These are phyloP conservation scores for Ogataea degrootiae DNA, from an alignment of 805 yeast genomes.

Conservation along the genomic window DNA sequence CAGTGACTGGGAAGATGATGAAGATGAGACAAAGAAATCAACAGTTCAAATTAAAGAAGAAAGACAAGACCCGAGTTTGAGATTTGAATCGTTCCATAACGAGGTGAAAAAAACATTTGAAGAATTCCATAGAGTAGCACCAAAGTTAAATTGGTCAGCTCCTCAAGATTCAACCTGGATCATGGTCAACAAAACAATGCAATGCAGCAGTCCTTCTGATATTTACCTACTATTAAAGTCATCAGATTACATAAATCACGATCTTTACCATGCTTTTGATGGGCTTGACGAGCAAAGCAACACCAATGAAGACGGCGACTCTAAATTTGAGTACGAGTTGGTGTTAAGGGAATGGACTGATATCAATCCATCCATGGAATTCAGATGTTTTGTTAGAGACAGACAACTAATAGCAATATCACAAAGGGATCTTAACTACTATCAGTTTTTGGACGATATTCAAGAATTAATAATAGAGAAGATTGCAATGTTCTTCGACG, in stretches of 20 bases:
- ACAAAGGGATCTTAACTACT: constrained; percentile 84
- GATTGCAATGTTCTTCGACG: constrained; percentile 53
- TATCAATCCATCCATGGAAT: constrained; percentile 86
- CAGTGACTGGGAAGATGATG: constrained; percentile 66
- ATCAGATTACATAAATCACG: constrained; percentile 85
- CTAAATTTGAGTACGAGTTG: constrained; percentile 47
- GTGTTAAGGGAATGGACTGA: constrained; percentile 79
- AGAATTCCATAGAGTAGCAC: constrained; percentile 61
- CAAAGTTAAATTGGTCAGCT: constrained; percentile 95
- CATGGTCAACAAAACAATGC: constrained; percentile 66
- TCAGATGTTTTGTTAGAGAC: constrained; percentile 75
- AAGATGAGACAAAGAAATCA: constrained; percentile 17
- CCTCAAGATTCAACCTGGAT: constrained; percentile 97
- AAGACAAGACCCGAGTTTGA: constrained; percentile 37
- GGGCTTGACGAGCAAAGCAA: constrained; percentile 25
- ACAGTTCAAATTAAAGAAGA: constrained; percentile 9
- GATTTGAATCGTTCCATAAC: constrained; percentile 59
- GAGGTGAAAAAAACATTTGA: constrained; percentile 42
- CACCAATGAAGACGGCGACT: constrained; percentile 22
- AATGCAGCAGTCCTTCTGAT: constrained; percentile 68
- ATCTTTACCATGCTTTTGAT: constrained; percentile 68
- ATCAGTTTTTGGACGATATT: constrained; percentile 58
- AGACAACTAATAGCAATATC: constrained; percentile 64
- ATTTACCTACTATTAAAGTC: constrained; percentile 77
- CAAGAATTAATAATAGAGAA: constrained; percentile 41